Conservation (phyloP, 805 yeast genomes). For the Metahyphopichia silvanorum region DNA sequence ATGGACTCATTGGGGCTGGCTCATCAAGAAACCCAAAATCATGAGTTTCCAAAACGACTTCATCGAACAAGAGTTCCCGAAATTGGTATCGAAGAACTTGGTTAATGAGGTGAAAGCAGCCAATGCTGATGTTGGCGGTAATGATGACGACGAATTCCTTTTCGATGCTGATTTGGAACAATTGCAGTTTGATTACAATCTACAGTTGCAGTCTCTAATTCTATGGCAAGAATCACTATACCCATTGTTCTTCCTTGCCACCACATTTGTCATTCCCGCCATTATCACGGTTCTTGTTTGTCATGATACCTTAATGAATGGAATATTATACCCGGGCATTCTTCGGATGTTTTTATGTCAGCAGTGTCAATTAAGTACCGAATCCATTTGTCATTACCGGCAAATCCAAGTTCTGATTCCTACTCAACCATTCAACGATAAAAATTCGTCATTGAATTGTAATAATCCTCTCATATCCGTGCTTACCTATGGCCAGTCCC, state of each 20-base stretch:
- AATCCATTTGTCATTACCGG: constrained; percentile 73
- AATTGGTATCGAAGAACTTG: constrained; percentile 1
- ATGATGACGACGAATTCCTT: constrained; percentile 4
- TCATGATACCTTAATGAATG: constrained; percentile 27
- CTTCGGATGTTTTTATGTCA: constrained; percentile 69
- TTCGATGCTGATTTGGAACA: constrained; percentile 6
- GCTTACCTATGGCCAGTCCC: constrained; percentile 85
- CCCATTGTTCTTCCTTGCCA: constrained; percentile 22
- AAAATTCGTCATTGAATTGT: constrained; percentile 72
- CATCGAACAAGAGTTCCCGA: constrained; percentile 35
- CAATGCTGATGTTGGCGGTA: constrained; percentile 28
- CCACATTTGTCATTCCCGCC: constrained; percentile 30
- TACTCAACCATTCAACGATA: constrained; percentile 44
- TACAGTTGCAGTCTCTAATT: constrained; percentile 18
- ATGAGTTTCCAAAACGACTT: constrained; percentile 28
- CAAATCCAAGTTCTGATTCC: constrained; percentile 68
- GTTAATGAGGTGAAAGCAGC: constrained; percentile 9
- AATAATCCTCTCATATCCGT: constrained; percentile 51
- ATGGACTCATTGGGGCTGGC: constrained; percentile 90
- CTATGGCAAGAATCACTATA: constrained; percentile 34
- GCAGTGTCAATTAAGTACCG: constrained; percentile 73
- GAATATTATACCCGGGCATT: constrained; percentile 69
- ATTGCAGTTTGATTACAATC: constrained; percentile 10
- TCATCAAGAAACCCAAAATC: constrained; percentile 56
- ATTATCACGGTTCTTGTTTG: constrained; percentile 20